phyloP scores from a whole-genome alignment of 1,139 yeast species.

The Debaryomyces sp. region DNA sequence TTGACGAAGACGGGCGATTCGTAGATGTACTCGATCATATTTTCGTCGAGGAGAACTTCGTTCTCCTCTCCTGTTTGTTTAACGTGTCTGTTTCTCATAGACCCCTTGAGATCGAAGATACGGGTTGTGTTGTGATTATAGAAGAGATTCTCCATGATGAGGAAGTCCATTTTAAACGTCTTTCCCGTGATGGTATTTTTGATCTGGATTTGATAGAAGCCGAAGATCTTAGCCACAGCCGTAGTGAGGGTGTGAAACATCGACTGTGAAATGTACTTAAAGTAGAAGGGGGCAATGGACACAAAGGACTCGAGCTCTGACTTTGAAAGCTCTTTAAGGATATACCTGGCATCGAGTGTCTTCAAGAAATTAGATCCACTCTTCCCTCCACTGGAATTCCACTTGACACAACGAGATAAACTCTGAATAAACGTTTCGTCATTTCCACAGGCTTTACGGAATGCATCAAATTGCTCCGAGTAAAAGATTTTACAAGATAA shows the following conservation, averaged over 20 bases:
- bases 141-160: constrained; percentile 94
- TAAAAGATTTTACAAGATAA: constrained; percentile 92
- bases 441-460: constrained; percentile 80
- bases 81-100: constrained; percentile 96
- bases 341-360: constrained; percentile 86
- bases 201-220: constrained; percentile 91
- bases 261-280: constrained; percentile 94
- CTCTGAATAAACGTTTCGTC: constrained; percentile 82
- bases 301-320: constrained; percentile 92
- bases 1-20: constrained; percentile 94
- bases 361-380: constrained; percentile 94
- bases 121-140: constrained; percentile 82
- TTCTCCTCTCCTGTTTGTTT: constrained; percentile 95
- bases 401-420: constrained; percentile 86
- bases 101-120: constrained; percentile 94
- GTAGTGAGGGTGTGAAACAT: constrained; percentile 94
- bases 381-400: constrained; percentile 97
- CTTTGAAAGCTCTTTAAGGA: constrained; percentile 86
- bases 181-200: constrained; percentile 77
- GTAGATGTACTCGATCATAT: constrained; percentile 96
- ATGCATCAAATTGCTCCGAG: constrained; percentile 96
- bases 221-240: constrained; percentile 91
- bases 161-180: constrained; percentile 81
- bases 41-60: constrained; percentile 93
- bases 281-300: constrained; percentile 93